Conservation (phyloP, 108 stramenopile genomes). For the Cylindrotheca closterium region DNA sequence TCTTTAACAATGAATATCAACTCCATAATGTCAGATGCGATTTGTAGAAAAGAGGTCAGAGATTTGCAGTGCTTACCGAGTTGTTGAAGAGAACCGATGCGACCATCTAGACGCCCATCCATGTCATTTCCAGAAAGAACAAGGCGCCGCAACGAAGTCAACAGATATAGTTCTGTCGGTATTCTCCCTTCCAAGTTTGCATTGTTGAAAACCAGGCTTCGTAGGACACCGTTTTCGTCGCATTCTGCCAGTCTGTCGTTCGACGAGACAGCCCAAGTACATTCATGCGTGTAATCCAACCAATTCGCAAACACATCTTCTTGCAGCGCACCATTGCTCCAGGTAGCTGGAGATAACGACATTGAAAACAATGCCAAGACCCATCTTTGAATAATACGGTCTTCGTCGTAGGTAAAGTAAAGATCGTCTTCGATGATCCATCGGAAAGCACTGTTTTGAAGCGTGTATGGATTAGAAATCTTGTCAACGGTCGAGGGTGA, state of each 20-base stretch:
- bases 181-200: slow-evolving; percentile 14
- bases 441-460: not conserved
- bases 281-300: slow-evolving; percentile 35
- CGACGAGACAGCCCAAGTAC: slow-evolving; percentile 18
- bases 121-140: slow-evolving; percentile 40
- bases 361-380: slow-evolving; percentile 1
- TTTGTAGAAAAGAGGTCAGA: not conserved
- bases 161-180: slow-evolving; percentile 14
- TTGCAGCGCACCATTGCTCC: not conserved
- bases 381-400: slow-evolving; percentile 1
- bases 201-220: slow-evolving; percentile 7
- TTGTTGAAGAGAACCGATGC: slow-evolving; percentile 34
- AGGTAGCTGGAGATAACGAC: not conserved
- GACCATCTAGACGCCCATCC: slow-evolving; percentile 45
- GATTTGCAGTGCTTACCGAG: slow-evolving; percentile 13
- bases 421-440: slow-evolving; percentile 1
- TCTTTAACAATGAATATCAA: not conserved
- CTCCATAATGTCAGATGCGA: not conserved
- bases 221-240: slow-evolving; percentile 7
- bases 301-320: slow-evolving; percentile 8
- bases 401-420: not conserved
- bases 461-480: not conserved
- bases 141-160: slow-evolving; percentile 14
- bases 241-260: slow-evolving; percentile 2
- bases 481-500: not conserved